phyloP scores from a whole-genome alignment of 805 yeast genomes.

The Candida ipomoeae region DNA sequence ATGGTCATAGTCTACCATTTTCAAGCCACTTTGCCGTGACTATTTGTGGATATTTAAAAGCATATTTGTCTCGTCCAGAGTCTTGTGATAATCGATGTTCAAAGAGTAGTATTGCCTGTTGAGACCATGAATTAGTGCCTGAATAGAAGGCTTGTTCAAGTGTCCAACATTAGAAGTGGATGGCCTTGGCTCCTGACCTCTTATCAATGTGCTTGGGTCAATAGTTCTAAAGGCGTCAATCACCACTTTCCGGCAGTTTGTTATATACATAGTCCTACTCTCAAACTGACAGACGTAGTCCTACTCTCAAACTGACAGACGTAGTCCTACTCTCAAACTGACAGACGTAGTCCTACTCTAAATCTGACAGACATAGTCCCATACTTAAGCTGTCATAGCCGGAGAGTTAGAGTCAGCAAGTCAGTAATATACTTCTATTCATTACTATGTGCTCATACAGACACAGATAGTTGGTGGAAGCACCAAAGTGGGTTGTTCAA shows the following conservation, averaged over 20 bases:
- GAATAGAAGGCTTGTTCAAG: conserved; percentile 92
- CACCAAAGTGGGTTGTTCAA: no score
- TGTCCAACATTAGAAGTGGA: conserved; percentile 95
- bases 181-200: conserved; percentile 97
- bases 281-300: no score
- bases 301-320: no score
- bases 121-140: conserved; percentile 93
- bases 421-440: no score
- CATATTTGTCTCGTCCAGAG: conserved; percentile 90
- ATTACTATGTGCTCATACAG: no score
- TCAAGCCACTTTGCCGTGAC: conserved; percentile 92
- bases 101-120: conserved; percentile 95
- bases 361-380: no score
- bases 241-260: conserved; percentile 97
- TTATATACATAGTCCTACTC: no score
- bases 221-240: conserved; percentile 97
- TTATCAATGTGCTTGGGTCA: conserved; percentile 80
- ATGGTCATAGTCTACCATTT: conserved; percentile 68
- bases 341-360: no score
- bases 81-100: conserved; percentile 91
- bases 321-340: no score
- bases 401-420: no score
- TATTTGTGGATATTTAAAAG: conserved; percentile 88
- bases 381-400: no score
- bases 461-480: no score